These are phyloP conservation scores for Backusella mclennaniae DNA, from an alignment of 192 early-diverging fungal species.

Conservation along the genomic window DNA sequence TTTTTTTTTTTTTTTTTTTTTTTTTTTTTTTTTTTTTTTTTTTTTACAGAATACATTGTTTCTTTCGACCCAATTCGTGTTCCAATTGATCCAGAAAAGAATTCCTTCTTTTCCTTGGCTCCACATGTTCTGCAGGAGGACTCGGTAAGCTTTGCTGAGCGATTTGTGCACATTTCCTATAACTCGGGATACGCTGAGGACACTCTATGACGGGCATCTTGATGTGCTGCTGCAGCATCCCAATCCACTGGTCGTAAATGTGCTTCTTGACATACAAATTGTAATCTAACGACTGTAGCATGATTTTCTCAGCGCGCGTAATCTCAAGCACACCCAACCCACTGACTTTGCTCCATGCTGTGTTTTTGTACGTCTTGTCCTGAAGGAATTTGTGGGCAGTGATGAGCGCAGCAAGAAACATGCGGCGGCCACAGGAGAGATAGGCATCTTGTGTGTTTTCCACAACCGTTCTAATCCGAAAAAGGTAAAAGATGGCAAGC, in stretches of 20 bases:
- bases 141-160: neutral
- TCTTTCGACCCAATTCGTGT: neutral
- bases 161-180: neutral
- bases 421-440: slow-evolving; percentile 69
- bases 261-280: slow-evolving; percentile 59
- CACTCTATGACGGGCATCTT: neutral
- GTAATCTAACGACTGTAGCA: slow-evolving; percentile 79
- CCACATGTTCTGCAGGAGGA: slow-evolving; percentile 1
- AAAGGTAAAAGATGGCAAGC: slow-evolving; percentile 56
- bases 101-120: neutral
- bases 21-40: too few relatives aligned
- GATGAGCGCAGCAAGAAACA: slow-evolving; percentile 84
- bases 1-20: too few relatives aligned
- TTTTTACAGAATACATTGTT: neutral
- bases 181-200: neutral
- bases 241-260: slow-evolving; percentile 31
- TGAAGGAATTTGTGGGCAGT: slow-evolving; percentile 85
- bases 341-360: slow-evolving; percentile 87
- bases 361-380: slow-evolving; percentile 85
- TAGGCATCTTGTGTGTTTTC: slow-evolving; percentile 8
- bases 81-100: neutral
- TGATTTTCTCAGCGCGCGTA: slow-evolving; percentile 74
- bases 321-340: slow-evolving; percentile 76
- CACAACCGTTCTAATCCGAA: slow-evolving; percentile 23
- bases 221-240: slow-evolving; percentile 26